phyloP scores from a whole-genome alignment of 352 stramenopile genomes.

The Phytophthora quininea region DNA sequence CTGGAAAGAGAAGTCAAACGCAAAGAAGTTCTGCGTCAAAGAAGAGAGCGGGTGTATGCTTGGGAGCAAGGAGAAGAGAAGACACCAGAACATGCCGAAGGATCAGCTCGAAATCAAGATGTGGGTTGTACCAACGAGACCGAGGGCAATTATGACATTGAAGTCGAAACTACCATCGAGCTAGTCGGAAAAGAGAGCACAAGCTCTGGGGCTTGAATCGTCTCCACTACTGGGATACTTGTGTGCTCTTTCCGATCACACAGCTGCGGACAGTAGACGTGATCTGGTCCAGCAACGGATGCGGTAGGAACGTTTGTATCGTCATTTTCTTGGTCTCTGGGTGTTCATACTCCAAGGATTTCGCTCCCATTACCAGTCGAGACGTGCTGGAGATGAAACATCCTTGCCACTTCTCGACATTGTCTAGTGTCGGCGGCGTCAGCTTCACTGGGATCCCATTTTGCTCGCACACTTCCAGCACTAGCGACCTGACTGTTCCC shows the following conservation, averaged over 20 bases:
- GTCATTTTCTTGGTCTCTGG: slow-evolving; percentile 31
- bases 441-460: slow-evolving; percentile 63
- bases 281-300: slow-evolving; percentile 53
- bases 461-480: slow-evolving; percentile 68
- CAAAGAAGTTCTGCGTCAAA: slow-evolving; percentile 30
- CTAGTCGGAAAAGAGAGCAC: not conserved
- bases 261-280: slow-evolving; percentile 47
- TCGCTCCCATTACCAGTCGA: slow-evolving; percentile 68
- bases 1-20: slow-evolving; percentile 36
- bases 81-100: slow-evolving; percentile 9
- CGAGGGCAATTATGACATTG: not conserved
- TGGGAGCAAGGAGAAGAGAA: slow-evolving; percentile 35
- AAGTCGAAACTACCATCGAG: no score
- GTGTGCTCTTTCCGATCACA: slow-evolving; percentile 59
- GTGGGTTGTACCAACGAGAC: slow-evolving; percentile 11
- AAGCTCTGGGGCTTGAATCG: slow-evolving; percentile 13
- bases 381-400: slow-evolving; percentile 89
- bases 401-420: slow-evolving; percentile 66
- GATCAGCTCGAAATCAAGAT: slow-evolving; percentile 5
- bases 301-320: slow-evolving; percentile 41
- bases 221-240: slow-evolving; percentile 50
- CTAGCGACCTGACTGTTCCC: slow-evolving; percentile 73
- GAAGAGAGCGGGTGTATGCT: slow-evolving; percentile 35
- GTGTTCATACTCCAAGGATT: slow-evolving; percentile 57
- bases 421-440: slow-evolving; percentile 53